Conservation (phyloP, 306 rosid genomes). For the Quillaja saponaria region DNA sequence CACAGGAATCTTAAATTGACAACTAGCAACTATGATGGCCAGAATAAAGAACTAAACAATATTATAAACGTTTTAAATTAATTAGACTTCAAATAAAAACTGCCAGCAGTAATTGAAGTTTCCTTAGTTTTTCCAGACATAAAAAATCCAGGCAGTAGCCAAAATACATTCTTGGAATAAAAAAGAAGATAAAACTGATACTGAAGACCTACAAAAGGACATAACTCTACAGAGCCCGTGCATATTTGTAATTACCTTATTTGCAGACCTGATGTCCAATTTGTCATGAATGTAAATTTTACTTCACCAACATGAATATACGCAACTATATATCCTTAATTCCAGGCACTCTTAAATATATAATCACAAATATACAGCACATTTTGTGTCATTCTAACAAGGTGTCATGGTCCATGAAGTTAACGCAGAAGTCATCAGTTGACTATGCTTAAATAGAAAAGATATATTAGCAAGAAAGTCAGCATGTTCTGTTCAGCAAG, state of each 20-base stretch:
- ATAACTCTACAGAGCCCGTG: no score
- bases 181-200: no score
- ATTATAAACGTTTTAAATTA: no score
- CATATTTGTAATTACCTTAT: no score
- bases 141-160: no score
- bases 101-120: no score
- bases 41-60: no score
- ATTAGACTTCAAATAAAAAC: no score
- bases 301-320: background rate
- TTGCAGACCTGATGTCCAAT: constrained; percentile 10
- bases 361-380: constrained; percentile 20
- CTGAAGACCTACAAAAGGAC: no score
- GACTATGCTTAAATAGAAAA: background rate
- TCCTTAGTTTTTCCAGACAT: no score
- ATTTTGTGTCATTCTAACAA: background rate
- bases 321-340: background rate
- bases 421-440: constrained; percentile 7
- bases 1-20: constrained; percentile 29
- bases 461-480: constrained; percentile 7
- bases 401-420: constrained; percentile 12
- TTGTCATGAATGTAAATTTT: constrained; percentile 21
- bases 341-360: constrained; percentile 2
- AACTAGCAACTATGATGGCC: no score
- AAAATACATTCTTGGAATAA: no score
- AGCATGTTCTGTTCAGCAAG: constrained; percentile 30